These are phyloP conservation scores for Chalciporus chontae DNA, from an alignment of 768 basidiomycete species.

Conservation along the genomic window DNA sequence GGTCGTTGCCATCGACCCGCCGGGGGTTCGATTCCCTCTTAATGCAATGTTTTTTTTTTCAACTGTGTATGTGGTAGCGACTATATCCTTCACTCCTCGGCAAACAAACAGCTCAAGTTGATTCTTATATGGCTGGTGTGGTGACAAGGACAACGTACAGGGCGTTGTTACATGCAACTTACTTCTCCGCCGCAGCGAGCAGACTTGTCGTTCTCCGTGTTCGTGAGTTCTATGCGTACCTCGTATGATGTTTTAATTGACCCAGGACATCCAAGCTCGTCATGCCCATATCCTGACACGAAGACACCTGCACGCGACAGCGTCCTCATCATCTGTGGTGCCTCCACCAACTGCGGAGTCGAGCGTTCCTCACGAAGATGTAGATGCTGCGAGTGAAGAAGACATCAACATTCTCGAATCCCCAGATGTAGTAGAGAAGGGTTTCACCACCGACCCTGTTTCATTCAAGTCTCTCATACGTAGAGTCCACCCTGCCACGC, in stretches of 20 bases:
- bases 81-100: too few species aligned
- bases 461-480: constrained; percentile 38
- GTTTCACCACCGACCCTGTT: neutral
- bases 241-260: neutral
- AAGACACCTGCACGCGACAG: constrained; percentile 7
- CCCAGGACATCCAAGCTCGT: constrained; percentile 1
- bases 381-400: neutral
- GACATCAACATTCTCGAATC: neutral
- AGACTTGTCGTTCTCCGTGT: neutral
- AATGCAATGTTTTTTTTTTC: constrained; percentile 54
- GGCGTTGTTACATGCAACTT: neutral
- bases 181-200: neutral
- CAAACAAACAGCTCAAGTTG: too few species aligned
- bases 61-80: too few species aligned
- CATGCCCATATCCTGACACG: neutral
- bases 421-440: neutral
- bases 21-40: constrained; percentile 87
- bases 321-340: neutral
- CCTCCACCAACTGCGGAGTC: neutral
- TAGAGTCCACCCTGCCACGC: constrained; percentile 37
- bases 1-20: constrained; percentile 77
- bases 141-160: constrained; percentile 1
- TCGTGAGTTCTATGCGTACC: constrained; percentile 12
- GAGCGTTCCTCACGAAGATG: neutral
- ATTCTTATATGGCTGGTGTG: neutral